These are phyloP conservation scores for Globisporangium mamillatum DNA, from an alignment of 352 stramenopile genomes.

Conservation along the genomic window DNA sequence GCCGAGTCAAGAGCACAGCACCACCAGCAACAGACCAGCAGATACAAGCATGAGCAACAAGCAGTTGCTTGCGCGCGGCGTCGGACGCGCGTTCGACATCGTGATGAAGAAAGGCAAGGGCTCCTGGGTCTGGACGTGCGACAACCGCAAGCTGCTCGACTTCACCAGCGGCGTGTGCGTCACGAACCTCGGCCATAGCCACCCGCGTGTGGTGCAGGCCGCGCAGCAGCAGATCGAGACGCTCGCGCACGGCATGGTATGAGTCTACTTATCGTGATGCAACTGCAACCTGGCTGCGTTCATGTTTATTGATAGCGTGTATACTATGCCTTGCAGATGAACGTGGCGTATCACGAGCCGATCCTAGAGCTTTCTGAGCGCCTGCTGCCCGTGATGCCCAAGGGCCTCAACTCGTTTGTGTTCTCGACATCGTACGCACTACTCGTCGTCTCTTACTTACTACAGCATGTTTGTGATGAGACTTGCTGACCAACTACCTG, in stretches of 20 bases:
- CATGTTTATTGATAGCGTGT: background rate
- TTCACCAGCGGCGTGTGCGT: constrained; percentile 94
- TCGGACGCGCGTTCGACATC: constrained; percentile 82
- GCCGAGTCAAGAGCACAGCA: background rate
- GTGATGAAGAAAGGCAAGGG: constrained; percentile 81
- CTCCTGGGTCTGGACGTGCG: constrained; percentile 82
- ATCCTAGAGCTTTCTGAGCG: constrained; percentile 88
- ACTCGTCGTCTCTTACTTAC: background rate
- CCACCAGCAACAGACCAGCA: background rate
- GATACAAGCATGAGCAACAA: constrained; percentile 24
- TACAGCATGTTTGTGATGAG: background rate
- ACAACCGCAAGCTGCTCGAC: constrained; percentile 88
- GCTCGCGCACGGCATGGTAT: constrained; percentile 68
- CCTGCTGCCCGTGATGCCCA: constrained; percentile 70
- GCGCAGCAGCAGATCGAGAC: constrained; percentile 87
- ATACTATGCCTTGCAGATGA: constrained; percentile 52
- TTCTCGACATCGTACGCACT: constrained; percentile 69
- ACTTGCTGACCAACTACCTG: background rate
- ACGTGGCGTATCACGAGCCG: constrained; percentile 91
- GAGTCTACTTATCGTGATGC: constrained; percentile 14
- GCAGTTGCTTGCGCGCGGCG: constrained; percentile 62
- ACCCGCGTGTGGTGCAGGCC: constrained; percentile 89
- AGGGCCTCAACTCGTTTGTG: constrained; percentile 84
- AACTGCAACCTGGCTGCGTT: background rate
- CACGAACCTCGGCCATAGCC: constrained; percentile 89